Conservation (phyloP, 2,329 filamentous ascomycete genomes). For the Stemphylium vesicarium region DNA sequence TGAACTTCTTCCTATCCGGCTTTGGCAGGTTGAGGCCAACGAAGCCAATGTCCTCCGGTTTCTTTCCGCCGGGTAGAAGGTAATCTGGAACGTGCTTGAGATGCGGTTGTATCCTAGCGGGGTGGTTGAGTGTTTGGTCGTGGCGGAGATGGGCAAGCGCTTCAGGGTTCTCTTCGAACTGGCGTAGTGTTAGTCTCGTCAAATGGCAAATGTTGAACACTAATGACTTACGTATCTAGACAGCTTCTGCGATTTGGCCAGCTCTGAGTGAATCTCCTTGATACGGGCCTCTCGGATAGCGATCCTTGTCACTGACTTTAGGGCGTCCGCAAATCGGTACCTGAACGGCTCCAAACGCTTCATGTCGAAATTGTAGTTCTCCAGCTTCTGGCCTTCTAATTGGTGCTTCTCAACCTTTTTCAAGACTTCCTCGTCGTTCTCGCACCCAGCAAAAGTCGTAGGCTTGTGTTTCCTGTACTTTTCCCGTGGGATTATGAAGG, state of each 20-base stretch:
- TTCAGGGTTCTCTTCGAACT: constrained; percentile 96
- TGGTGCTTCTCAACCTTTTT: constrained; percentile 81
- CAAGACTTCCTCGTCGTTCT: constrained; percentile 84
- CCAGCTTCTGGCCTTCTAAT: constrained; percentile 80
- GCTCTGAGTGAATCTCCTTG: constrained; percentile 84
- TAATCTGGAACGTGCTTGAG: constrained; percentile 89
- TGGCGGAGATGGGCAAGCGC: constrained; percentile 88
- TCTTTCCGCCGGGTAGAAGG: constrained; percentile 78
- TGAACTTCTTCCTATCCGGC: constrained; percentile 51
- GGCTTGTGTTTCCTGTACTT: constrained; percentile 89
- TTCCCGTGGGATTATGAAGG: constrained; percentile 85
- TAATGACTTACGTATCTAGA: constrained; percentile 30
- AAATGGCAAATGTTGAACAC: not conserved
- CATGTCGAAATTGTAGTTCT: constrained; percentile 95
- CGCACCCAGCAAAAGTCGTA: constrained; percentile 75
- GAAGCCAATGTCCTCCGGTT: constrained; percentile 73
- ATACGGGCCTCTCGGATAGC: constrained; percentile 89
- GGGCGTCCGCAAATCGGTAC: constrained; percentile 85
- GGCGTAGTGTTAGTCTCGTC: constrained; percentile 44
- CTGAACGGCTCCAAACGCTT: constrained; percentile 90
- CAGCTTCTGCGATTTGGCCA: constrained; percentile 92
- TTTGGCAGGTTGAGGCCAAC: constrained; percentile 65
- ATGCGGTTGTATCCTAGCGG: constrained; percentile 84
- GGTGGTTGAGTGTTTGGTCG: constrained; percentile 79
- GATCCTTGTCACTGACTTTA: constrained; percentile 87